Percentiles rank a stretch among this genome's conserved stretches.
These are phyloP conservation scores for Inonotus obliquus DNA, from an alignment of 1,284 basidiomycete genomes.

Conservation along the genomic window DNA sequence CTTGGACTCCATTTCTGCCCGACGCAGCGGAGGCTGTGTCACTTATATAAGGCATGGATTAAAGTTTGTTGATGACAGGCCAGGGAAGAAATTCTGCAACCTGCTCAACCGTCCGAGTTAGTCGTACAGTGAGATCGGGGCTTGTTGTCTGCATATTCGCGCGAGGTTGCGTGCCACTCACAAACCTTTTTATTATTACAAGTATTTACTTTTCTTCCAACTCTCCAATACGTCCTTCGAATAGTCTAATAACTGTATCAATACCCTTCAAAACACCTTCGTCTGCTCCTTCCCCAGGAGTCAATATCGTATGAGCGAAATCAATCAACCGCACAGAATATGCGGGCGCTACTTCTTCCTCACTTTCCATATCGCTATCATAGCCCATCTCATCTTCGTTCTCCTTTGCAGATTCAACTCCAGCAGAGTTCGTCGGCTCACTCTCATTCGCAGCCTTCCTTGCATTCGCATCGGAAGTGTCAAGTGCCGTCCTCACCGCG, in stretches of 20 bases:
- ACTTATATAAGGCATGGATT: conserved; percentile 43
- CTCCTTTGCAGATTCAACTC: conserved; percentile 31
- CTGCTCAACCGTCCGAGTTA: conserved; percentile 79
- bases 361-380: conserved; percentile 26
- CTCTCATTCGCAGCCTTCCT: conserved; percentile 21
- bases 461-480: conserved; percentile 30
- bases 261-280: conserved; percentile 72
- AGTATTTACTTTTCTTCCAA: conserved; percentile 18
- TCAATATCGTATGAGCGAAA: conserved; percentile 83
- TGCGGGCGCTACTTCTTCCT: conserved; percentile 41
- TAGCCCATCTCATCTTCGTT: conserved; percentile 29
- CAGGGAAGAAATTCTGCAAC: conserved; percentile 90
- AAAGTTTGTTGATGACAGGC: conserved; percentile 58
- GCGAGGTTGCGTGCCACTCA: conserved; percentile 65
- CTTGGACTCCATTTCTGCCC: conserved; percentile 67
- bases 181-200: conserved; percentile 59
- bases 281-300: conserved; percentile 75
- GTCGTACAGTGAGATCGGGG: conserved; percentile 78
- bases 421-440: conserved; percentile 24
- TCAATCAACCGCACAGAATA: conserved; percentile 82
- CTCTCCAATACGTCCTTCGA: conserved; percentile 49
- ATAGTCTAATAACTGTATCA: conserved; percentile 52
- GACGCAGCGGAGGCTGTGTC: conserved; percentile 56
- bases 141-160: conserved; percentile 79
- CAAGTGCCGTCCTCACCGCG: conserved; percentile 39